Percentiles rank a stretch among this genome's conserved stretches.
These are phyloP conservation scores for Amniculicola lignicola DNA, from an alignment of 495 filamentous ascomycete genomes.

Conservation along the genomic window DNA sequence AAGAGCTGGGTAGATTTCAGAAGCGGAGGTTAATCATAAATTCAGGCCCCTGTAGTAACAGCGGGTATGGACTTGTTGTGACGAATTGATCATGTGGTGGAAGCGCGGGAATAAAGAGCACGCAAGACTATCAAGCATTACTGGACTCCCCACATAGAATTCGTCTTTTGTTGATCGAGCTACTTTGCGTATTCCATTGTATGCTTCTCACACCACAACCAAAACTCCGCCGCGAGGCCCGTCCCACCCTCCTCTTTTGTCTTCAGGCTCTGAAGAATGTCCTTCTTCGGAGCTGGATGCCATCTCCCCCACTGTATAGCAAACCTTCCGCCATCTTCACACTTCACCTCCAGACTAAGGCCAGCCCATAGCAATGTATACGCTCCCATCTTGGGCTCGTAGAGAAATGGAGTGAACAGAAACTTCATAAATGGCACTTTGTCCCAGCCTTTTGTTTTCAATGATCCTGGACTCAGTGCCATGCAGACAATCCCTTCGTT, in stretches of 20 bases:
- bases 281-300: constrained; percentile 28
- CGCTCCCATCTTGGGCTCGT: constrained; percentile 37
- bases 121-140: too few relatives aligned
- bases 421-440: not conserved
- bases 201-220: constrained; percentile 43
- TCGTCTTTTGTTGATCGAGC: too few relatives aligned
- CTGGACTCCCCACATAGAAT: too few relatives aligned
- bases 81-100: too few relatives aligned
- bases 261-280: constrained; percentile 40
- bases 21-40: too few relatives aligned
- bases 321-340: constrained; percentile 40
- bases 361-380: constrained; percentile 49
- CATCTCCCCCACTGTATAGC: constrained; percentile 44
- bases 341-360: constrained; percentile 40
- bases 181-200: too few relatives aligned
- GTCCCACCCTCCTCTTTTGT: constrained; percentile 39
- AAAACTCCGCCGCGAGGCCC: constrained; percentile 40
- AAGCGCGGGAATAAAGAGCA: too few relatives aligned
- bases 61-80: too few relatives aligned
- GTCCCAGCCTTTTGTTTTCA: constrained; percentile 5
- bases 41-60: too few relatives aligned
- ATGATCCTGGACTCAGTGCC: constrained; percentile 44
- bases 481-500: constrained; percentile 42
- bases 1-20: too few relatives aligned
- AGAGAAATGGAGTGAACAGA: not conserved